Evolutionary conservation across 176 grass and related monocot species (phyloP), one percentile per base, ranked within the genome.

Genomic region (Cenchrus fungigraminus): DNA sequence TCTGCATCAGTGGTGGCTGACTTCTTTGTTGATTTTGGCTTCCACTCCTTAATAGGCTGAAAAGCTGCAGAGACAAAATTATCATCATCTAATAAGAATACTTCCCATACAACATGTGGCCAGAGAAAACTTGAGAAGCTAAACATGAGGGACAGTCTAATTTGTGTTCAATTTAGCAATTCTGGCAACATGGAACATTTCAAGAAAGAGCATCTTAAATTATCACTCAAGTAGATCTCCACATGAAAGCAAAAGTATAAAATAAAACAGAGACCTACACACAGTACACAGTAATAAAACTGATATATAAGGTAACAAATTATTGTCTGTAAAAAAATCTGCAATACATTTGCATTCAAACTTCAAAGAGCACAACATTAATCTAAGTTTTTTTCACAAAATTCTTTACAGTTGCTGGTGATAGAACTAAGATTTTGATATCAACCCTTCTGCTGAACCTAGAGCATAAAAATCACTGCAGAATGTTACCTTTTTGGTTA

Each of bases 1-100:
- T 72, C 88, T 65, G 66, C 52, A 40, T 77, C 45, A 9, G 10
- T 73, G 13, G 61, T 67, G 60, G 66, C 31, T 66, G 88, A 40
- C 76, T 92, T 95, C 29, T 88, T 85, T 90, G 53, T 71, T 3
- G 34, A 76, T 84, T 95, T 95, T 62, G 93, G 93, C 54, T 95
- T 95, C 93, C 93, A 95, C 73, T 95, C 86, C 88, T 90, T 92
- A 72, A 75, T 50, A 55, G 86, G 80, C 19, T 79, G 90, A 40
- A 77, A 52, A 31, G 80, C 90, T 92, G 80, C 81, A 92, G 15
- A 84, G 42, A 74, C 5, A 68, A 0, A 61, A 57, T 59, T 82
- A 42, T 29, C 6, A 56, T 69, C 68, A 45, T 64, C 37, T 4
- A 40, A 76, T 70, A 14, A 69, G 55, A 49, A 10, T 56, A 45